phyloP scores from a whole-genome alignment of 495 filamentous ascomycete genomes.

The Penicillium steckii region DNA sequence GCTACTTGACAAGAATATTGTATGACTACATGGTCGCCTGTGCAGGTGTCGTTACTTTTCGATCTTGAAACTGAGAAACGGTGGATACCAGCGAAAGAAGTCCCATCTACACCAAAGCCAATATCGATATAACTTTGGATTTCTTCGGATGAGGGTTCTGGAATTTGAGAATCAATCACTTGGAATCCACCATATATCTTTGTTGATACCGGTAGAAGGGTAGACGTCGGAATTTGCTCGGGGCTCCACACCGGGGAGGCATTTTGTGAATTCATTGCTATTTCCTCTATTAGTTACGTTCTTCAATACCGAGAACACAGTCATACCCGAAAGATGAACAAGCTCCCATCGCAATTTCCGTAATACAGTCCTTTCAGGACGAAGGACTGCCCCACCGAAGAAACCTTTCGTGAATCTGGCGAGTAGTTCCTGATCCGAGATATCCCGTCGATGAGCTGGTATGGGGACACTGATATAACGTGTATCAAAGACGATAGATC shows the following conservation, averaged over 20 bases:
- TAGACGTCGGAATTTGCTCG: background rate
- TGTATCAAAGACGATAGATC: background rate
- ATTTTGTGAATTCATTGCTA: background rate
- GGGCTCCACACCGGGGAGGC: background rate
- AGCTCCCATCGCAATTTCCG: background rate
- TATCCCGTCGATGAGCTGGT: background rate
- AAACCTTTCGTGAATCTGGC: background rate
- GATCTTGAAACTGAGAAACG: background rate
- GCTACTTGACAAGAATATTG: background rate
- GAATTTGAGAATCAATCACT: background rate
- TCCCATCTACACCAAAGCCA: background rate
- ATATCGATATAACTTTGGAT: background rate
- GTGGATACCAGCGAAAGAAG: background rate
- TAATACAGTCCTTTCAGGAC: background rate
- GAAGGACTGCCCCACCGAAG: background rate
- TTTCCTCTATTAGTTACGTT: background rate
- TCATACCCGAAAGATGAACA: background rate
- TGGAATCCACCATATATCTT: background rate
- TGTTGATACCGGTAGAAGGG: background rate
- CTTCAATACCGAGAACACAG: background rate
- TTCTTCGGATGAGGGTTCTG: background rate
- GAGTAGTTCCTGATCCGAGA: background rate
- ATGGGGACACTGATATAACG: background rate
- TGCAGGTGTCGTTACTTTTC: background rate
- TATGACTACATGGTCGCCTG: background rate